These are phyloP conservation scores for Paramyrothecium sp. DNA, from an alignment of 2,329 filamentous ascomycete species.

Conservation along the genomic window DNA sequence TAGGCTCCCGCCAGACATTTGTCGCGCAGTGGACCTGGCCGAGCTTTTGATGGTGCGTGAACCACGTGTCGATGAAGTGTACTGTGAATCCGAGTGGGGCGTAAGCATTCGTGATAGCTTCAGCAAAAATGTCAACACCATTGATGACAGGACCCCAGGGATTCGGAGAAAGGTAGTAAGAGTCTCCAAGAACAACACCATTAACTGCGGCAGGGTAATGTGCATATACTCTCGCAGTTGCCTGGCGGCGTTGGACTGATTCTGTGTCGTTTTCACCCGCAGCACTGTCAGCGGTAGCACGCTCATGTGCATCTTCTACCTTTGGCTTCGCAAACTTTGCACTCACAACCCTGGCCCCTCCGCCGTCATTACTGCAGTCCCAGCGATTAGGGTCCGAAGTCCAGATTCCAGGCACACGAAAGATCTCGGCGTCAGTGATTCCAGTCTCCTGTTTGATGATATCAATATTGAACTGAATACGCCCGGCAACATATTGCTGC, in stretches of 20 bases:
- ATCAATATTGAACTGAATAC: conserved; percentile 15
- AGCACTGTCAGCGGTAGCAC: not conserved
- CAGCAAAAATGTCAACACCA: conserved; percentile 16
- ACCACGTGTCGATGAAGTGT: conserved; percentile 17
- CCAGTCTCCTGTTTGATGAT: conserved; percentile 19
- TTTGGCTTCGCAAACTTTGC: not conserved
- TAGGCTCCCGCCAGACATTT: conserved; percentile 15
- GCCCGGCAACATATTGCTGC: conserved; percentile 5
- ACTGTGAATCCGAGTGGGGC: conserved; percentile 12
- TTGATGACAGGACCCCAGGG: conserved; percentile 18
- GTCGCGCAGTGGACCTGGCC: conserved; percentile 22
- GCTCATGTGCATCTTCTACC: not conserved
- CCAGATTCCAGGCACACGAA: conserved; percentile 18
- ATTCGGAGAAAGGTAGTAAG: conserved; percentile 17
- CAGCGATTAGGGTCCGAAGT: not conserved
- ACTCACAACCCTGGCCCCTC: not conserved
- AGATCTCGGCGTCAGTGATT: conserved; percentile 14
- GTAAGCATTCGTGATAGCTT: conserved; percentile 13
- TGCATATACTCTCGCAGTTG: conserved; percentile 5
- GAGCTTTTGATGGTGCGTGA: conserved; percentile 16
- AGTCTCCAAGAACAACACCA: conserved; percentile 15
- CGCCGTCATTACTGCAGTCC: not conserved
- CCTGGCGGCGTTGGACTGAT: not conserved
- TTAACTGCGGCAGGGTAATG: conserved; percentile 19
- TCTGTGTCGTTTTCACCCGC: not conserved